A percentile compares a stretch with the other conserved stretches of the same genome.
These are phyloP conservation scores for Flaveria linearis DNA, from an alignment of 129 eudicot genomes.

Conservation along the genomic window DNA sequence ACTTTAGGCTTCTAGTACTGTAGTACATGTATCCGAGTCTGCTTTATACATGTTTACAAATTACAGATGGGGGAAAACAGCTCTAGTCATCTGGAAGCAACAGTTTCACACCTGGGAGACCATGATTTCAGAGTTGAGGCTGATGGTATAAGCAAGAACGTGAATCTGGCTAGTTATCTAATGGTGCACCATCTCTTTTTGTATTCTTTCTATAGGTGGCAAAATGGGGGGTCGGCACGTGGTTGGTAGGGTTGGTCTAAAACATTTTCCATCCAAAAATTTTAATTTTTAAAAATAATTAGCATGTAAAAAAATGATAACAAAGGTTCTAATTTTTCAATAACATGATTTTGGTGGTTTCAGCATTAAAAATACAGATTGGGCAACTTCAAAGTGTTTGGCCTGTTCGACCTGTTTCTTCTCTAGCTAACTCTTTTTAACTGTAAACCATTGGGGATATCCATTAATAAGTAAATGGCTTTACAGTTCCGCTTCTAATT, in stretches of 20 bases:
- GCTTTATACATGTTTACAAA: slow-evolving; percentile 42
- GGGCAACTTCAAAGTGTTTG: not conserved
- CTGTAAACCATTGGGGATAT: not conserved
- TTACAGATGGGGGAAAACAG: slow-evolving; percentile 59
- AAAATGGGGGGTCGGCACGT: not conserved
- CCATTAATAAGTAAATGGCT: not conserved
- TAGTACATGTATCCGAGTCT: not conserved
- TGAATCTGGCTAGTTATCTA: slow-evolving; percentile 62
- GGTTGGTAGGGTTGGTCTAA: not conserved
- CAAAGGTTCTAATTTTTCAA: not conserved
- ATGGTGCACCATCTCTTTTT: slow-evolving; percentile 52
- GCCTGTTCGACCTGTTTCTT: not conserved
- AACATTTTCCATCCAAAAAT: not conserved
- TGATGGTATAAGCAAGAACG: slow-evolving; percentile 67
- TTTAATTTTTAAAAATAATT: not conserved
- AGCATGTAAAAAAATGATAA: not conserved
- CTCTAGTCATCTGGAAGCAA: slow-evolving; percentile 50
- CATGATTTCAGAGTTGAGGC: slow-evolving; percentile 75
- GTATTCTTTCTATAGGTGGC: slow-evolving; percentile 7
- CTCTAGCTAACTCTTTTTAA: not conserved
- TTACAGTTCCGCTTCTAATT: slow-evolving; percentile 14
- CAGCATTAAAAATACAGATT: not conserved
- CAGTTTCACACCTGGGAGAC: slow-evolving; percentile 59
- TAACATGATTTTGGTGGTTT: not conserved
- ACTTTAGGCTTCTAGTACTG: not conserved